These are phyloP conservation scores for Aspergillus hiratsukae DNA, from an alignment of 2,329 filamentous ascomycete genomes.

Conservation along the genomic window DNA sequence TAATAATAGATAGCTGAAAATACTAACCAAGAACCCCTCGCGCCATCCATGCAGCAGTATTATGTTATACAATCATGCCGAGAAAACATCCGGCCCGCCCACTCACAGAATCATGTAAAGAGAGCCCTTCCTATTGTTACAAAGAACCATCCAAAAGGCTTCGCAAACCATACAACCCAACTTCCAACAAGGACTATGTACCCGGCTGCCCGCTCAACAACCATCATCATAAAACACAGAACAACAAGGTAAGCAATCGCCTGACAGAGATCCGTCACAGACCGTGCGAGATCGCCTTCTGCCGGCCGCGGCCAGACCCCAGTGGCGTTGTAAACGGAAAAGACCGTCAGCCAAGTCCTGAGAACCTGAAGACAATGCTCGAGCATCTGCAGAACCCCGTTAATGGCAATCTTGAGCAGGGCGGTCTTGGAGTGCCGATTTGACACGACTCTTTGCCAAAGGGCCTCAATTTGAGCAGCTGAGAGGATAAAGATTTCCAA, in stretches of 20 bases:
- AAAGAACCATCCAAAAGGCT: slow-evolving; percentile 31
- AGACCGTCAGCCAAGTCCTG: slow-evolving; percentile 19
- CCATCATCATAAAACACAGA: slow-evolving; percentile 27
- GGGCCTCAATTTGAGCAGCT: slow-evolving; percentile 22
- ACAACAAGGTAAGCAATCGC: slow-evolving; percentile 31
- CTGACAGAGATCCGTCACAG: slow-evolving; percentile 29
- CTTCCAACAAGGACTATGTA: slow-evolving; percentile 31
- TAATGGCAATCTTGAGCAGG: slow-evolving; percentile 16
- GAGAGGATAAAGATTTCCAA: slow-evolving; percentile 29
- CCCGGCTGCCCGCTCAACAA: slow-evolving; percentile 27
- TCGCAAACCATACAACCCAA: slow-evolving; percentile 35
- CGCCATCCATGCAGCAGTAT: background rate
- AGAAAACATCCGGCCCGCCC: background rate
- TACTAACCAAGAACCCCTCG: background rate
- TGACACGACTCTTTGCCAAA: slow-evolving; percentile 17
- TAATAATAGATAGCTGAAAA: background rate
- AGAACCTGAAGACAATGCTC: slow-evolving; percentile 28
- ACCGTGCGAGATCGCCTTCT: slow-evolving; percentile 25
- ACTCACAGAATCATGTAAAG: slow-evolving; percentile 14
- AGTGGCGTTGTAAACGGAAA: slow-evolving; percentile 28
- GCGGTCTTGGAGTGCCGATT: slow-evolving; percentile 19
- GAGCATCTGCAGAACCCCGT: slow-evolving; percentile 27
- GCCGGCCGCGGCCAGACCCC: slow-evolving; percentile 27
- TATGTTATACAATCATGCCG: background rate
- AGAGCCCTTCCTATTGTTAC: slow-evolving; percentile 24